Evolutionary conservation across 1,284 basidiomycete species (phyloP).

Genomic region (Rhodotorula sp.): DNA sequence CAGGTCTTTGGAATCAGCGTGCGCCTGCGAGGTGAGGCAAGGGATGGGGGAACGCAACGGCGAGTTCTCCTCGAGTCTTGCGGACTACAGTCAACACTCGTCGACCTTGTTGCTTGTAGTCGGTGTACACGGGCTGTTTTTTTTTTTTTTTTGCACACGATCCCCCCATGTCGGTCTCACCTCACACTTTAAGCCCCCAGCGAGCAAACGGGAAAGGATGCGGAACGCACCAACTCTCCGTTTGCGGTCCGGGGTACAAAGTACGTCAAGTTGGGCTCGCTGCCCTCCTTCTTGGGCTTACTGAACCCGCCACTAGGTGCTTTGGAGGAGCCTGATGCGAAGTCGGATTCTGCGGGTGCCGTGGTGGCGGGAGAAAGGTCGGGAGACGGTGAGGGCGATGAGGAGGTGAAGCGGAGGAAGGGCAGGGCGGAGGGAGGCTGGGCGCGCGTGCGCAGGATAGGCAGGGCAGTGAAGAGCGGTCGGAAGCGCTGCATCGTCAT

Average conservation of each 20-base stretch:
- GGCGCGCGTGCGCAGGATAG: background rate
- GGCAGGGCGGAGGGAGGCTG: background rate
- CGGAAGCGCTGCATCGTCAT: conserved; percentile 1
- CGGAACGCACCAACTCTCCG: conserved; percentile 13
- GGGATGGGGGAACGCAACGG: conserved; percentile 13
- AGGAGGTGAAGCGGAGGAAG: background rate
- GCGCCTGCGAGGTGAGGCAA: background rate
- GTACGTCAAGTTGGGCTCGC: background rate
- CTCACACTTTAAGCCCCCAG: too few relatives aligned
- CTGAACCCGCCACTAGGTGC: too few relatives aligned
- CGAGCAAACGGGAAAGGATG: background rate
- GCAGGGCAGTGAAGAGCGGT: background rate
- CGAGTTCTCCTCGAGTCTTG: conserved; percentile 33
- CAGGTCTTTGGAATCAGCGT: too few relatives aligned
- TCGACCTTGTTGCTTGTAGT: conserved; percentile 22
- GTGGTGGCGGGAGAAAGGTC: background rate
- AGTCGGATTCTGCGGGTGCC: background rate
- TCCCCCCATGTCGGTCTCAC: too few relatives aligned
- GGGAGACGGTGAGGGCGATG: background rate
- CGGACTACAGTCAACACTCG: conserved; percentile 26
- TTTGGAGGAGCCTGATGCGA: background rate
- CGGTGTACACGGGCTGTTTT: conserved; percentile 26
- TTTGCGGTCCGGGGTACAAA: conserved; percentile 15
- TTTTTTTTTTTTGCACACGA: background rate
- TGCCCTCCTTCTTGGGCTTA: too few relatives aligned